phyloP scores from a whole-genome alignment of 495 filamentous ascomycete species.

The Corynascus novoguineensis region DNA sequence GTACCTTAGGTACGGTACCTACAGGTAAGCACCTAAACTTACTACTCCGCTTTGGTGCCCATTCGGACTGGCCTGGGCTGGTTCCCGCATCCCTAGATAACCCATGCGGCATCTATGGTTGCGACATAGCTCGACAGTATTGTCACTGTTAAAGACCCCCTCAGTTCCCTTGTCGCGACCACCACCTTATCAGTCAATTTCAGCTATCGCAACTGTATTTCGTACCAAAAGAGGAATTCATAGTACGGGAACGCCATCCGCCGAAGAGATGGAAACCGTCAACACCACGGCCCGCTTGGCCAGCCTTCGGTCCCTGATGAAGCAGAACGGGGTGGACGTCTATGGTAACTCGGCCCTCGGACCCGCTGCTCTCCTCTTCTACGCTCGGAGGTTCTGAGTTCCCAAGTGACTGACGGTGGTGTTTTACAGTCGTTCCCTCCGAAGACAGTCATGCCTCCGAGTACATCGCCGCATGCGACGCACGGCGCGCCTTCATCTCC shows the following conservation, averaged over 20 bases:
- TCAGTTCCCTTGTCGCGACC: constrained; percentile 6
- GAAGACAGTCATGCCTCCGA: constrained; percentile 98
- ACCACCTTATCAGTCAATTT: constrained; percentile 9
- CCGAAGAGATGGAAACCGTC: constrained; percentile 72
- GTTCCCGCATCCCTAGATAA: neutral
- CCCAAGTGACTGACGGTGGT: constrained; percentile 8
- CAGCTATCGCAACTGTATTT: constrained; percentile 9
- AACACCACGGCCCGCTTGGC: constrained; percentile 73
- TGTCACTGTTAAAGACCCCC: constrained; percentile 12
- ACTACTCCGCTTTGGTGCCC: neutral
- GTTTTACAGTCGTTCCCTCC: constrained; percentile 74
- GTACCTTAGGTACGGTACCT: too few relatives aligned
- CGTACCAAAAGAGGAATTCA: constrained; percentile 10
- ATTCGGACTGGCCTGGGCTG: neutral
- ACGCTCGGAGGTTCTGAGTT: too few relatives aligned
- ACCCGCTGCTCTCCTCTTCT: too few relatives aligned
- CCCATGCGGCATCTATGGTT: constrained; percentile 29
- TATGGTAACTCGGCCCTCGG: constrained; percentile 62
- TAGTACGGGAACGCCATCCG: neutral
- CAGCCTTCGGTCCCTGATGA: constrained; percentile 81
- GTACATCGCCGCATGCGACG: constrained; percentile 94
- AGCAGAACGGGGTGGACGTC: constrained; percentile 76
- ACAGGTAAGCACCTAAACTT: too few relatives aligned
- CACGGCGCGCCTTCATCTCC: constrained; percentile 82
- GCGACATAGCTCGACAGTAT: constrained; percentile 15